Evolutionary conservation across 495 filamentous ascomycete genomes (phyloP).

Genomic region (Lasiosphaeriaceae sp.): DNA sequence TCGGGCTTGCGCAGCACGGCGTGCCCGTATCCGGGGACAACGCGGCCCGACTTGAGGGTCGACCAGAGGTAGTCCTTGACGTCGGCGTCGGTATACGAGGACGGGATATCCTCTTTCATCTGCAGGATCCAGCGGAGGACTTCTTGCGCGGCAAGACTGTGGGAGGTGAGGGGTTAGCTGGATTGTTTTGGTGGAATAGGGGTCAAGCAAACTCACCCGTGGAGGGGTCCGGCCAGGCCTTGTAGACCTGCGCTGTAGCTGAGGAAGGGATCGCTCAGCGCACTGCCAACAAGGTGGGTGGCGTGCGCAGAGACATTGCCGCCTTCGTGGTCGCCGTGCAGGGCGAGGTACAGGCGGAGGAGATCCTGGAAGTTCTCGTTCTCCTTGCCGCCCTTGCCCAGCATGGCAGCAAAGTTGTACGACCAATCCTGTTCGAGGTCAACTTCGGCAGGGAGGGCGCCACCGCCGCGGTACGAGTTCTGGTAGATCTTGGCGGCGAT

Average conservation of each 20-base stretch:
- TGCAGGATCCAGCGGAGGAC: constrained; percentile 92
- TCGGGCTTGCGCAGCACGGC: constrained; percentile 96
- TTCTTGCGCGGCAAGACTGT: constrained; percentile 85
- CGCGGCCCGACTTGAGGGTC: constrained; percentile 88
- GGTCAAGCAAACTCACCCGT: constrained; percentile 58
- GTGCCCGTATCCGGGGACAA: constrained; percentile 97
- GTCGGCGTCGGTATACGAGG: constrained; percentile 69
- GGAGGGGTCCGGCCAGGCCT: constrained; percentile 89
- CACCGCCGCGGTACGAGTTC: constrained; percentile 74
- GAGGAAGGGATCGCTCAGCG: constrained; percentile 90
- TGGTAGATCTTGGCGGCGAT: constrained; percentile 98
- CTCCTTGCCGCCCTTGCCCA: constrained; percentile 81
- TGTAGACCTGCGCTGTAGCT: constrained; percentile 94
- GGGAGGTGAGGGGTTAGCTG: constrained; percentile 9
- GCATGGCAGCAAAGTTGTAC: constrained; percentile 95
- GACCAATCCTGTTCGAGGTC: constrained; percentile 91
- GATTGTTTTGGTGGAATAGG: not conserved
- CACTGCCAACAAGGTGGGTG: constrained; percentile 96
- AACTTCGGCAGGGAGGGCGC: constrained; percentile 69
- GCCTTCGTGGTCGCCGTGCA: constrained; percentile 97
- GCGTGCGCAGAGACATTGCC: constrained; percentile 96
- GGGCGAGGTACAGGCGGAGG: constrained; percentile 85
- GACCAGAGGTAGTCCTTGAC: constrained; percentile 88
- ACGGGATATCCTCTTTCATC: constrained; percentile 86
- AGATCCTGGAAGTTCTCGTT: constrained; percentile 95